phyloP scores from a whole-genome alignment of 2,329 filamentous ascomycete genomes.

The Zymoseptoria pseudotritici region DNA sequence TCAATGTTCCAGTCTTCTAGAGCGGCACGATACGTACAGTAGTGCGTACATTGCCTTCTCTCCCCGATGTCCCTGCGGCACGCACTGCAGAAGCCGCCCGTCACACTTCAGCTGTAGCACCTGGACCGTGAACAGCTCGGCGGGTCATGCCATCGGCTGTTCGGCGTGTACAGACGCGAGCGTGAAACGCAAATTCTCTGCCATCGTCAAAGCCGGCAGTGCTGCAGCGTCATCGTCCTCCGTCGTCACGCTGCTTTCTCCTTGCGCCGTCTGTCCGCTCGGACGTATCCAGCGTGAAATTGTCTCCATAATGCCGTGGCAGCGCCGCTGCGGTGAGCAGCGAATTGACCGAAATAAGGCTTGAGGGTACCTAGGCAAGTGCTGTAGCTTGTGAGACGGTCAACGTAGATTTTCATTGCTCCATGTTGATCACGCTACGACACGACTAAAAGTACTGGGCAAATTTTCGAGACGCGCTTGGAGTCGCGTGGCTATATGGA shows the following conservation, averaged over 20 bases:
- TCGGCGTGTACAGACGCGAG: conserved; percentile 13
- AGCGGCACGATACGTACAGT: not conserved
- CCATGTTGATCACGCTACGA: conserved; percentile 11
- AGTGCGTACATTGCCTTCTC: not conserved
- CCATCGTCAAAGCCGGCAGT: conserved; percentile 10
- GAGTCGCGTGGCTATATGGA: not conserved
- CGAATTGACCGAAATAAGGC: conserved; percentile 6
- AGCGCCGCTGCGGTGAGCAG: conserved; percentile 15
- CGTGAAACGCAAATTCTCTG: conserved; percentile 15
- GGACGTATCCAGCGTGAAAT: conserved; percentile 12
- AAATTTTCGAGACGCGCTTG: conserved; percentile 10
- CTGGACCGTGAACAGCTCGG: conserved; percentile 6
- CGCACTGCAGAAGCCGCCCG: conserved; percentile 15
- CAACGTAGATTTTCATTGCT: not conserved
- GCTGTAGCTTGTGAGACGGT: conserved; percentile 5
- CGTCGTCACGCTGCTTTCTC: conserved; percentile 4
- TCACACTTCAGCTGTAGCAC: conserved; percentile 10
- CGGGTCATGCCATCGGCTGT: conserved; percentile 9
- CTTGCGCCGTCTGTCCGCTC: conserved; percentile 14
- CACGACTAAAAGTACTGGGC: conserved; percentile 10
- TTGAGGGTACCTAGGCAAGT: conserved; percentile 5
- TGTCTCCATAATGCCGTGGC: conserved; percentile 8
- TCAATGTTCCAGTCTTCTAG: conserved; percentile 1
- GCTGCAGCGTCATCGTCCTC: conserved; percentile 13
- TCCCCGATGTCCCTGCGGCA: conserved; percentile 7